Conservation (phyloP, 495 filamentous ascomycete species). For the Polyplosphaeria fusca region DNA sequence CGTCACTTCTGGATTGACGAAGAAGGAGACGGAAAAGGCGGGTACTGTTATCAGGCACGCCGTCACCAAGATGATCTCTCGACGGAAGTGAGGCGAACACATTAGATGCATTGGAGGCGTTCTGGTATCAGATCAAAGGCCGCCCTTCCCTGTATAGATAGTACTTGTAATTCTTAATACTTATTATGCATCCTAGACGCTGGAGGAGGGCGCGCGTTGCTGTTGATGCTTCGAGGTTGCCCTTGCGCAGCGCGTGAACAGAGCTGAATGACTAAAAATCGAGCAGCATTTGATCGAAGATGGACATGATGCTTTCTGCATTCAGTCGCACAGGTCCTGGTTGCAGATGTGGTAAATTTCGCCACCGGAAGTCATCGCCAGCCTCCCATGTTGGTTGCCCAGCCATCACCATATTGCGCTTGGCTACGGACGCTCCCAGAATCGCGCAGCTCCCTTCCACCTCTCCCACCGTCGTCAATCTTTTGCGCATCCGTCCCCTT, state of each 20-base stretch:
- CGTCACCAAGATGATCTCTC: slow-evolving; percentile 79
- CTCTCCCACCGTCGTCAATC: neutral
- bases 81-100: slow-evolving; percentile 44
- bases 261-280: neutral
- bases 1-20: slow-evolving; percentile 77
- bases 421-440: neutral
- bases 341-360: neutral
- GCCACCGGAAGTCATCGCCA: neutral
- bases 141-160: neutral
- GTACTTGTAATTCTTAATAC: neutral
- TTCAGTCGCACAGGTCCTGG: neutral
- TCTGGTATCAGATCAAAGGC: neutral
- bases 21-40: slow-evolving; percentile 93
- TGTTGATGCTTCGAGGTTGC: neutral
- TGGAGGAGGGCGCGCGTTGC: neutral
- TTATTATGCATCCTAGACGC: neutral
- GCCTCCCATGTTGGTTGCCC: neutral
- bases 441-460: neutral
- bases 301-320: neutral
- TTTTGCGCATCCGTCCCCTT: neutral
- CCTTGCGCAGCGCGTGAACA: neutral
- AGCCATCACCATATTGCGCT: slow-evolving; percentile 22
- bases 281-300: neutral
- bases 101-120: slow-evolving; percentile 8
- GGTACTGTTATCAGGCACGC: slow-evolving; percentile 85